Percentiles rank a stretch among this genome's conserved stretches.
phyloP scores from a whole-genome alignment of 2,329 filamentous ascomycete genomes.

The Fusarium albosuccineum region DNA sequence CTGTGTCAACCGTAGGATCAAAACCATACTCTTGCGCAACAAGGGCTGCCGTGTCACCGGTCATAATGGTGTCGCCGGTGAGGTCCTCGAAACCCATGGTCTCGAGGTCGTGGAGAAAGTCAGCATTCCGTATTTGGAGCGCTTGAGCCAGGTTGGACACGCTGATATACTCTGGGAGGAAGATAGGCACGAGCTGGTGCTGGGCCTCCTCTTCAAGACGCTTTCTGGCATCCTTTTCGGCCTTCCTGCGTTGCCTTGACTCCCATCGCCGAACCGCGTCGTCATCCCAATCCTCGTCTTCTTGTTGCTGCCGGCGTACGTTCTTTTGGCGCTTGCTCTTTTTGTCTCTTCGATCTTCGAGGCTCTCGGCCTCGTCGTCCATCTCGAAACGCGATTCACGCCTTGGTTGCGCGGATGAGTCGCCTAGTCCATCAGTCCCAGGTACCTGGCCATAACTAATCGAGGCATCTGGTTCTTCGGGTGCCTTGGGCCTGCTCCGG shows the following conservation, averaged over 20 bases:
- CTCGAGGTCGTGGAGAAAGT: slow-evolving; percentile 81
- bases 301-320: slow-evolving; percentile 33
- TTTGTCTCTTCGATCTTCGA: slow-evolving; percentile 34
- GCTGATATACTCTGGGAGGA: slow-evolving; percentile 91
- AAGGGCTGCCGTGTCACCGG: slow-evolving; percentile 89
- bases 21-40: slow-evolving; percentile 94
- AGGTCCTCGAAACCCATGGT: slow-evolving; percentile 92
- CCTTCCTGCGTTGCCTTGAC: slow-evolving; percentile 56
- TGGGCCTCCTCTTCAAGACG: slow-evolving; percentile 55
- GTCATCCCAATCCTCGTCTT: slow-evolving; percentile 57
- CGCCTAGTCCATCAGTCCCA: background rate
- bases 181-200: slow-evolving; percentile 69
- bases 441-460: background rate
- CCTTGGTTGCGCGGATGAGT: slow-evolving; percentile 32
- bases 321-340: slow-evolving; percentile 46
- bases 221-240: slow-evolving; percentile 57
- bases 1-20: slow-evolving; percentile 81
- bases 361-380: slow-evolving; percentile 36
- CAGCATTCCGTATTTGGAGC: slow-evolving; percentile 76
- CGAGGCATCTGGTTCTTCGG: background rate
- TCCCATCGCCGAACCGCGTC: slow-evolving; percentile 54
- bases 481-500: slow-evolving; percentile 22
- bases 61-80: slow-evolving; percentile 85
- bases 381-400: slow-evolving; percentile 51
- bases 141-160: slow-evolving; percentile 84